Evolutionary conservation across 176 grass and related monocot species (phyloP).

Genomic region (Elaeis guineensis): DNA sequence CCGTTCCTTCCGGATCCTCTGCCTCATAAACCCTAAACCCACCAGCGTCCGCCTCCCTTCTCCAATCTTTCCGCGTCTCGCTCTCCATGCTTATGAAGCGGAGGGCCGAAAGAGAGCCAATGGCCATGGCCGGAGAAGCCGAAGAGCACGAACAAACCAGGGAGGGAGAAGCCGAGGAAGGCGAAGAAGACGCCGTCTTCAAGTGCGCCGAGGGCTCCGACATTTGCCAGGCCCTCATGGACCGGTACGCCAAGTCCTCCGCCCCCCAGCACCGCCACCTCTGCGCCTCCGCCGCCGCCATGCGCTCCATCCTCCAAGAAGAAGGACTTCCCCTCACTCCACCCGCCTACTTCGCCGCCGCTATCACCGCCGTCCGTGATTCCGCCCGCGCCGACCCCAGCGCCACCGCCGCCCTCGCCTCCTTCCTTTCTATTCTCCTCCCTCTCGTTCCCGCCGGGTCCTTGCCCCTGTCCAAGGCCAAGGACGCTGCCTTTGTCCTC

Average conservation of each 20-base stretch:
- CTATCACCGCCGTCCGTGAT: conserved; percentile 44
- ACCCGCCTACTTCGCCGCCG: conserved; percentile 50
- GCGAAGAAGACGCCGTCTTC: too few relatives aligned
- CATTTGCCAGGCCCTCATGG: conserved; percentile 57
- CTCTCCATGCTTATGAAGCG: too few relatives aligned
- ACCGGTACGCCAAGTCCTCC: conserved; percentile 78
- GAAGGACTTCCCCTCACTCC: conserved; percentile 48
- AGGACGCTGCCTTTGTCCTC: conserved; percentile 39
- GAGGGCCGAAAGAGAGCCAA: too few relatives aligned
- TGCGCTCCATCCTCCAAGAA: conserved; percentile 77
- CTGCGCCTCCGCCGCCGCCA: conserved; percentile 81
- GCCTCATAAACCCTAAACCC: too few relatives aligned
- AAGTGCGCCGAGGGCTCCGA: conserved; percentile 10
- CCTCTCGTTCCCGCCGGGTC: conserved; percentile 40
- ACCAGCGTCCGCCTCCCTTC: too few relatives aligned
- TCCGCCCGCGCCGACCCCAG: conserved; percentile 43
- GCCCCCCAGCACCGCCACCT: conserved; percentile 92
- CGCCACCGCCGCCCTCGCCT: conserved; percentile 50
- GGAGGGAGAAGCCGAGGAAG: too few relatives aligned
- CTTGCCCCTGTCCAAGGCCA: conserved; percentile 29
- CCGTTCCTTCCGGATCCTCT: too few relatives aligned
- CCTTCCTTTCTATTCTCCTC: conserved; percentile 72
- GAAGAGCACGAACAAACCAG: too few relatives aligned
- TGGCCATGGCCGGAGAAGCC: too few relatives aligned
- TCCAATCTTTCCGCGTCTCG: too few relatives aligned